These are phyloP conservation scores for Plectosphaerella plurivora DNA, from an alignment of 2,329 filamentous ascomycete species.

Conservation along the genomic window DNA sequence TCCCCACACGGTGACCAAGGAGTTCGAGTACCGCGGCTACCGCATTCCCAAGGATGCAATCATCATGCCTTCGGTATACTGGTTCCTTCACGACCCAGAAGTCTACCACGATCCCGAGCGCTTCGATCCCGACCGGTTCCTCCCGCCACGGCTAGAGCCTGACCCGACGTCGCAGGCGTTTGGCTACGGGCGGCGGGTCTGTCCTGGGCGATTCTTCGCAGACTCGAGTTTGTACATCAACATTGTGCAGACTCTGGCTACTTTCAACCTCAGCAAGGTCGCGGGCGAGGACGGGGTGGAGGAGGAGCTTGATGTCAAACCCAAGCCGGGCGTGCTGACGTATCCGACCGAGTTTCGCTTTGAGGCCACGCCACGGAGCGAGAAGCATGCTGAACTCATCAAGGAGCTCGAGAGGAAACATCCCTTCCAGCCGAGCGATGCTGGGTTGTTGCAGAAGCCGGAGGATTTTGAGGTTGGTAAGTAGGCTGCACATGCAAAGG, in stretches of 20 bases:
- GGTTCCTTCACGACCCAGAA: slow-evolving; percentile 59
- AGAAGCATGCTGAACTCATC: slow-evolving; percentile 4
- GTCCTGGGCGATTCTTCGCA: slow-evolving; percentile 26
- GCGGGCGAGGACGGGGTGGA: slow-evolving; percentile 24
- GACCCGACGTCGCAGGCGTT: slow-evolving; percentile 22
- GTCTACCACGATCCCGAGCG: slow-evolving; percentile 46
- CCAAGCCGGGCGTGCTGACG: slow-evolving; percentile 7
- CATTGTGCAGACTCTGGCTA: slow-evolving; percentile 30
- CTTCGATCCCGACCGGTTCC: slow-evolving; percentile 28
- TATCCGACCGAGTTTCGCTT: slow-evolving; percentile 6
- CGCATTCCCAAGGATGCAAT: slow-evolving; percentile 5
- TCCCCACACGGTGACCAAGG: slow-evolving; percentile 27
- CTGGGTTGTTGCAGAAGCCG: slow-evolving; percentile 14
- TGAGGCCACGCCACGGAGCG: slow-evolving; percentile 5
- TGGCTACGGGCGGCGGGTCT: slow-evolving; percentile 30
- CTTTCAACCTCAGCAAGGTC: slow-evolving; percentile 31
- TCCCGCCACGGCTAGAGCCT: slow-evolving; percentile 21
- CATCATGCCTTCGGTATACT: slow-evolving; percentile 18
- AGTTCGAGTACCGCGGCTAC: slow-evolving; percentile 22
- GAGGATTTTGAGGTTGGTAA: slow-evolving; percentile 7
- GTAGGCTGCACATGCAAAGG: not conserved
- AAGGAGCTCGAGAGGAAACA: slow-evolving; percentile 3
- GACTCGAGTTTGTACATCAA: slow-evolving; percentile 21
- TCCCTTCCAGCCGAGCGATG: slow-evolving; percentile 4
- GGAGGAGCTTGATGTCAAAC: slow-evolving; percentile 29